Conservation (phyloP, 176 grass and related monocot genomes). For the Stipa capillata region DNA sequence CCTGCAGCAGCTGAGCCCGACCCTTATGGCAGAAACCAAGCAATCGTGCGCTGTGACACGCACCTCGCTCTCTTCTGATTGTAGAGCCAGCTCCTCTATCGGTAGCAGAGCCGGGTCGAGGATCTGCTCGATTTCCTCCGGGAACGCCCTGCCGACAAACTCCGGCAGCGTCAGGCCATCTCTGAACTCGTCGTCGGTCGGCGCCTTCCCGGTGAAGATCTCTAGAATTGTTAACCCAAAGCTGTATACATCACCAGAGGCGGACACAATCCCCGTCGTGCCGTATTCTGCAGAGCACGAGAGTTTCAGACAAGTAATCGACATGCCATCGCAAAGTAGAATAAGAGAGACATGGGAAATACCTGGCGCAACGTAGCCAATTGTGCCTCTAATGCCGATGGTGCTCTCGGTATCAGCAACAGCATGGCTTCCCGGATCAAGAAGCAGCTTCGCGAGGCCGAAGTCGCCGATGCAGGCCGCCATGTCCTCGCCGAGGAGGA, state of each 20-base stretch:
- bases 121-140: conserved; percentile 10
- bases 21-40: conserved; percentile 3
- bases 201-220: conserved; percentile 20
- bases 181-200: not conserved
- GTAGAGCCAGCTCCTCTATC: not conserved
- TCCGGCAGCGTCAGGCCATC: conserved; percentile 7
- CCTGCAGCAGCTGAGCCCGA: conserved; percentile 3
- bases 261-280: not conserved
- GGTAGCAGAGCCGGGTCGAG: conserved; percentile 5
- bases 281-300: conserved; percentile 20
- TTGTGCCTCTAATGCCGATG: conserved; percentile 12
- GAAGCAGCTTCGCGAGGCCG: conserved; percentile 34
- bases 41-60: not conserved
- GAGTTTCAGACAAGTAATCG: not conserved
- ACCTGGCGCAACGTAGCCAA: conserved; percentile 52
- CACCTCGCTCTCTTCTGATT: not conserved
- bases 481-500: conserved; percentile 38
- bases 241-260: conserved; percentile 37
- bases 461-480: conserved; percentile 32
- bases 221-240: conserved; percentile 36
- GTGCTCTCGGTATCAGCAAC: not conserved
- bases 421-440: not conserved
- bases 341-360: not conserved
- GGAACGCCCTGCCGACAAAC: conserved; percentile 12
- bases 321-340: not conserved